A percentile compares a stretch with the other conserved stretches of the same genome.
Evolutionary conservation across 495 filamentous ascomycete genomes (phyloP).

Genomic region (Cetradonia linearis): DNA sequence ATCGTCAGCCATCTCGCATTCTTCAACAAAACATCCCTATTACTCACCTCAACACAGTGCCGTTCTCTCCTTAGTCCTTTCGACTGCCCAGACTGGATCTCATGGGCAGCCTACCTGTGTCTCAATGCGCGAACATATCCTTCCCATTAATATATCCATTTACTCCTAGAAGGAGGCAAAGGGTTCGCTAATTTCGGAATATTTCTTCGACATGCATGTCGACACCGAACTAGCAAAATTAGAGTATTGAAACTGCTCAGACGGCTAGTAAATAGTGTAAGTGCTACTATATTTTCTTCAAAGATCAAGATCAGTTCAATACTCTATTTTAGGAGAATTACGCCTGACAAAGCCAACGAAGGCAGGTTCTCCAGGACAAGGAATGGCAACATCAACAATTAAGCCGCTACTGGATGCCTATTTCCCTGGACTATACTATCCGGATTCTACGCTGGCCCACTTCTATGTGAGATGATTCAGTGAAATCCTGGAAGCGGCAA

Average conservation of each 20-base stretch:
- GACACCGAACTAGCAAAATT: too few species aligned
- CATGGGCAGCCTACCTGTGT: slow-evolving; percentile 27
- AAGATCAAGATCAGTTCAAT: background rate
- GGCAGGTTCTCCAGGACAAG: background rate
- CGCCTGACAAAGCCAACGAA: background rate
- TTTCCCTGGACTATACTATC: background rate
- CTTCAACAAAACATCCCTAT: background rate
- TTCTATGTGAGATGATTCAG: background rate
- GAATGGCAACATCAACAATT: background rate
- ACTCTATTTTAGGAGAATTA: background rate
- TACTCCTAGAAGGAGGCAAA: background rate
- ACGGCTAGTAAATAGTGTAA: too few species aligned
- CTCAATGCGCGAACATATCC: background rate
- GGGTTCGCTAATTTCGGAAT: background rate
- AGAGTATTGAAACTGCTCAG: too few species aligned
- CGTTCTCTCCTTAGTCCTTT: background rate
- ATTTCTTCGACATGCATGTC: background rate
- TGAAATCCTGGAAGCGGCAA: background rate
- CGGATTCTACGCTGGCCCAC: background rate
- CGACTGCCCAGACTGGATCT: slow-evolving; percentile 6
- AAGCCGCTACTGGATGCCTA: background rate
- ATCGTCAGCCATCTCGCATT: background rate
- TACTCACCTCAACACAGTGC: background rate
- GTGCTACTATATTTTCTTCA: background rate
- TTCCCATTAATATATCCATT: background rate